Base-by-base conservation (phyloP, 768 basidiomycete species). In the Collybia nuda region DNA sequence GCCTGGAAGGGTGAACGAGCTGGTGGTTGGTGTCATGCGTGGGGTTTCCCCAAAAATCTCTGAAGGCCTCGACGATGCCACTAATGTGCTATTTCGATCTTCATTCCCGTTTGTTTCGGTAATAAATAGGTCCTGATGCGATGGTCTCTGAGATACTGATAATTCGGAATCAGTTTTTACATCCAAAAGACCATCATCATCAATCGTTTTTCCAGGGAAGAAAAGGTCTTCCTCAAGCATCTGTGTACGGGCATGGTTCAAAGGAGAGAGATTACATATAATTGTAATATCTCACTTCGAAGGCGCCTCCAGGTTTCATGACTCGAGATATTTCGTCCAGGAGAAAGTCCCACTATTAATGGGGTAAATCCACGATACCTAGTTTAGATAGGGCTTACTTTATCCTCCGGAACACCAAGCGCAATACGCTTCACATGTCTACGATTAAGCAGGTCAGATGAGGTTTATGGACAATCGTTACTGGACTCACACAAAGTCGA, bases 221-320 rank as follows among this genome's bases (percentile, higher is more conserved):
- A 79, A 83, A 2, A 90, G 63, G 54, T 90, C 86, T 64, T 88
- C 86, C 62, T 90, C 88, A 43, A 87, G 70, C 66, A 89, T 74
- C 84, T 86, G 52, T 86, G 52, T 24, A 44, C 22, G n/a, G 41
- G 2, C 14, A 32, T 32, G 9, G 32, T 32, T 32, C 17, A 29
- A 21, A 17, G 19, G n/a, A 55, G 24, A 6, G 26, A 38, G 36
- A 29, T 4, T 26, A 17, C 35, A 32, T 14, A 32, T 32, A 32
- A 11, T 24, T 29, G 46, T 40, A 17, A 36, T 6, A 18, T 59
- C 66, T 38, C 56, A 83, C 85, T 70, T 89, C 86, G 48, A 90
- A 78, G 5, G 83, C 80, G n/a, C 74, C 86, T 32, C 86, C 86
- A 9, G 85, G 78, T 63, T 84, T 88, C 80, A 90, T 80, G 1